These are phyloP conservation scores for Mortierella sp. DNA, from an alignment of 371 early-diverging fungal genomes.

Conservation along the genomic window DNA sequence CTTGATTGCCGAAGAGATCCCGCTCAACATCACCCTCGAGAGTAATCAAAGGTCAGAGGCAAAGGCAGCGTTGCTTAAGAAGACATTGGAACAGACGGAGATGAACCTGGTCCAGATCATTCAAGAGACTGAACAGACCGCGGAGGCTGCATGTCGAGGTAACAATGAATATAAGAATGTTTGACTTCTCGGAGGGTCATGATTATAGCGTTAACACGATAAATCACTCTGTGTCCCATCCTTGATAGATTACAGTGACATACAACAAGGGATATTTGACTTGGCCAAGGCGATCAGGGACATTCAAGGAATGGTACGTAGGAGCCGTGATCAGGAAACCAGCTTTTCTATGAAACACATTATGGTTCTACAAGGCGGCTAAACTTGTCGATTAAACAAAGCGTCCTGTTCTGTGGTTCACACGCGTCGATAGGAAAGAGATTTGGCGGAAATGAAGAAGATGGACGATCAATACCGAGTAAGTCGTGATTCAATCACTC, in stretches of 20 bases:
- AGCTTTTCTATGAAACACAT: too few species aligned
- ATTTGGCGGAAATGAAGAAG: constrained; percentile 22
- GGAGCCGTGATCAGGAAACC: neutral
- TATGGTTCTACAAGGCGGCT: too few species aligned
- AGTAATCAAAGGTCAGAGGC: constrained; percentile 44
- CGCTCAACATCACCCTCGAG: constrained; percentile 49
- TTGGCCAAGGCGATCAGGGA: constrained; percentile 6
- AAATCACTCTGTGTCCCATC: neutral
- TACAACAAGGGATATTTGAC: constrained; percentile 16
- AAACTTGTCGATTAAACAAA: too few species aligned
- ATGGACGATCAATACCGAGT: constrained; percentile 20
- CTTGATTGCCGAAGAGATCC: constrained; percentile 56
- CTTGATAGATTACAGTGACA: constrained; percentile 19
- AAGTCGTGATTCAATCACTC: neutral
- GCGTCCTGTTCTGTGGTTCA: too few species aligned
- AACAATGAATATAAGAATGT: neutral
- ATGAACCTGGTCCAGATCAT: constrained; percentile 25
- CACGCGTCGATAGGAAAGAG: constrained; percentile 4
- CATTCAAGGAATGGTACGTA: constrained; percentile 4
- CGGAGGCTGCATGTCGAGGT: constrained; percentile 39
- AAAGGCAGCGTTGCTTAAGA: constrained; percentile 10
- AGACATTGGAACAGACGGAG: constrained; percentile 14
- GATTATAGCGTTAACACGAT: too few species aligned
- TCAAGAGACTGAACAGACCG: constrained; percentile 30
- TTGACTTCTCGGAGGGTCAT: neutral